Percentiles rank a stretch among this genome's conserved stretches.
Evolutionary conservation across 768 basidiomycete species (phyloP).

Genomic region (Filobasidium wieringae): DNA sequence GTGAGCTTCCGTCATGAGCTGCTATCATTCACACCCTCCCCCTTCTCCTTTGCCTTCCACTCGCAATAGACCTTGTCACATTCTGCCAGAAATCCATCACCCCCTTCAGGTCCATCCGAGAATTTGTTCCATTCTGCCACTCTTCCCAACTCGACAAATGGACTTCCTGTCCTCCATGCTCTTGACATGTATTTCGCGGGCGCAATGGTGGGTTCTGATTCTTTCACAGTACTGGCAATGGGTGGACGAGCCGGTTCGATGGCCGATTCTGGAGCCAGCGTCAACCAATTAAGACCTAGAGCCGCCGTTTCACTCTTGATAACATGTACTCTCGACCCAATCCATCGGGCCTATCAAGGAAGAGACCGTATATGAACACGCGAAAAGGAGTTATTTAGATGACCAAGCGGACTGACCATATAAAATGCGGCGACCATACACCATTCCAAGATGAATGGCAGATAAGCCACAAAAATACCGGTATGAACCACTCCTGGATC

Average conservation of each 20-base stretch:
- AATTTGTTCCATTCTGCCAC: conserved; percentile 9
- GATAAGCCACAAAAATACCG: conserved; percentile 11
- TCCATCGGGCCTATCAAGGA: conserved; percentile 5
- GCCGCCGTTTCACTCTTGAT: conserved; percentile 5
- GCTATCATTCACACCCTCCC: not conserved
- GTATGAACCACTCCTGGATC: conserved; percentile 15
- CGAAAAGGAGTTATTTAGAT: not conserved
- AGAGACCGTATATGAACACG: not conserved
- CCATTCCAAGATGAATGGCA: conserved; percentile 12
- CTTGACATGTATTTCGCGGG: conserved; percentile 12
- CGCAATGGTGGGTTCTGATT: not conserved
- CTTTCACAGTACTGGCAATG: not conserved
- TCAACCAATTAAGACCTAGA: conserved; percentile 8
- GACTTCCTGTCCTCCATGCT: not conserved
- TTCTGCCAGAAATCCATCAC: conserved; percentile 8
- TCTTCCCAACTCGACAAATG: conserved; percentile 1
- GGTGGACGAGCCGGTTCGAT: conserved; percentile 3
- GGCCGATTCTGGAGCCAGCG: conserved; percentile 3
- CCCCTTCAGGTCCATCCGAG: not conserved
- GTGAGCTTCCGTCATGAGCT: too few relatives aligned
- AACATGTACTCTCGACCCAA: conserved; percentile 11
- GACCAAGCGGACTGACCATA: conserved; percentile 1
- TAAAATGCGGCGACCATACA: conserved; percentile 6
- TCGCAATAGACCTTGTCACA: conserved; percentile 10
- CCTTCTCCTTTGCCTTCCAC: conserved; percentile 5